Evolutionary conservation across 1,284 basidiomycete species (phyloP).

Genomic region (Salmacisia buchloeana): DNA sequence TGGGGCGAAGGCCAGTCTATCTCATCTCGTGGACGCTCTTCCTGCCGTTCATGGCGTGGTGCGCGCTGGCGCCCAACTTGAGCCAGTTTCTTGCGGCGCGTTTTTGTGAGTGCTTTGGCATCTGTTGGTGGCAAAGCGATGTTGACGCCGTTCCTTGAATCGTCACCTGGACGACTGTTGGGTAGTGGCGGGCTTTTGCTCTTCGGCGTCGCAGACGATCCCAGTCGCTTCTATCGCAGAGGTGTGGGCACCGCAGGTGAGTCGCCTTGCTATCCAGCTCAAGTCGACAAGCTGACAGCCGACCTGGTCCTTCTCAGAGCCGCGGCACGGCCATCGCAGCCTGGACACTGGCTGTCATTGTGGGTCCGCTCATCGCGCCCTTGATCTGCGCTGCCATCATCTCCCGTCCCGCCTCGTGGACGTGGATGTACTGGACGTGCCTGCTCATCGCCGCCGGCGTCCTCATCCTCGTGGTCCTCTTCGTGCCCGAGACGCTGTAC

Average conservation of each 20-base stretch:
- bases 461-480: constrained; percentile 37
- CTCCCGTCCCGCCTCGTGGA: constrained; percentile 31
- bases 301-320: constrained; percentile 23
- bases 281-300: background rate
- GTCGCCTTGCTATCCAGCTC: background rate
- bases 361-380: constrained; percentile 47
- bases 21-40: constrained; percentile 49
- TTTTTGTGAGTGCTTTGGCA: constrained; percentile 24
- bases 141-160: background rate
- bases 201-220: background rate
- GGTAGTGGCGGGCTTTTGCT: background rate
- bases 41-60: constrained; percentile 49
- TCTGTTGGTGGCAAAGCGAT: background rate
- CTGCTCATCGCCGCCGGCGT: constrained; percentile 43
- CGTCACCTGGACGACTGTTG: background rate
- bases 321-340: constrained; percentile 49
- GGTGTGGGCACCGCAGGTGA: background rate
- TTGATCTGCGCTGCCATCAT: constrained; percentile 47
- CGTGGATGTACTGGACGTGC: constrained; percentile 45
- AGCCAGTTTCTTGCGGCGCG: constrained; percentile 29
- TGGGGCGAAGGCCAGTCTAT: constrained; percentile 49
- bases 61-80: constrained; percentile 32
- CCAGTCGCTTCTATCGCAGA: background rate
- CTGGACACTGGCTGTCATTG: constrained; percentile 37
- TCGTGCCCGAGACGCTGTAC: constrained; percentile 51